These are phyloP conservation scores for Scedosporium apiospermum DNA, from an alignment of 2,329 filamentous ascomycete genomes.

Conservation along the genomic window DNA sequence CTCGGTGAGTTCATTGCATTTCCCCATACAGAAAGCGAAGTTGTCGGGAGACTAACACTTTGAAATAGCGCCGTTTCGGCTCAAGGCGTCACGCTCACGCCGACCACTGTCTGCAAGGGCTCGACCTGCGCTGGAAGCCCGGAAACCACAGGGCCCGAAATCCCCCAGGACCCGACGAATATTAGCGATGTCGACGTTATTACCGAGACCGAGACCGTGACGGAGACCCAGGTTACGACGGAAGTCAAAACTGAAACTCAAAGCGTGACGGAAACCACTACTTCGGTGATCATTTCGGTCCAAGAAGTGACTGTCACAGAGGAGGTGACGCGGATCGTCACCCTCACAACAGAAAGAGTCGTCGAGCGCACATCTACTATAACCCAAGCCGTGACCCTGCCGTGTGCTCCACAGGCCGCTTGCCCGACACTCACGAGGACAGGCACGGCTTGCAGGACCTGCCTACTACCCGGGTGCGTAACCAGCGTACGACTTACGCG, in stretches of 20 bases:
- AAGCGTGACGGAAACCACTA: neutral
- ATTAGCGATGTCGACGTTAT: neutral
- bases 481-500: neutral
- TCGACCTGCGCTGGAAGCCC: neutral
- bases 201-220: neutral
- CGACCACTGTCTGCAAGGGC: constrained; percentile 1
- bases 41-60: neutral
- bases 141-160: neutral
- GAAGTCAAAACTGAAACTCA: neutral
- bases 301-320: neutral
- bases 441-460: constrained; percentile 2
- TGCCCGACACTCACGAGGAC: constrained; percentile 2
- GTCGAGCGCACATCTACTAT: neutral
- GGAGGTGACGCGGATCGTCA: neutral
- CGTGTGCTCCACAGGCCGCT: neutral
- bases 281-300: neutral
- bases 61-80: neutral
- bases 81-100: neutral
- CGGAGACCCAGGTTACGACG: neutral
- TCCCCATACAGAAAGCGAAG: neutral
- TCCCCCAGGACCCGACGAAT: neutral
- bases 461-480: neutral
- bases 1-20: neutral
- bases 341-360: neutral
- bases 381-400: neutral